Base-by-base conservation (phyloP, 768 basidiomycete species). In the Boletus vermiculosoides region DNA sequence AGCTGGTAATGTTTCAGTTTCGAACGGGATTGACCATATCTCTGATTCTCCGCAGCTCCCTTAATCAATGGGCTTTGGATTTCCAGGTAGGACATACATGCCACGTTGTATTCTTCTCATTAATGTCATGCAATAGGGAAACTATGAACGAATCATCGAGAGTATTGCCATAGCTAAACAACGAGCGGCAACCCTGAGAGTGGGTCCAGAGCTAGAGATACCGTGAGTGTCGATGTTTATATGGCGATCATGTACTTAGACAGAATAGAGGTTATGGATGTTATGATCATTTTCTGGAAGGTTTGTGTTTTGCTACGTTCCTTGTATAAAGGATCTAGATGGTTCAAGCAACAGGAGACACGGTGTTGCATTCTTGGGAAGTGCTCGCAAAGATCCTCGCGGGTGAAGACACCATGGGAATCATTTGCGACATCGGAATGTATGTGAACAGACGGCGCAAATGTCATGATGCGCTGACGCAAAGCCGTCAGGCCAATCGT, bases 361-460 rank as follows among this genome's bases (percentile, higher is more conserved):
- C 96, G 10, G 84, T 90, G 45, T 80, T 97, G 18, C 97, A 99
- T 73, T 95, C 97, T 2, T 98, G 95, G 96, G 95, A 99, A 74
- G 90, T 96, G 6, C 82, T 99, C 18, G 91, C 88, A n/a, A 90
- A 92, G 70, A 88, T 99, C 50, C 77, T 99, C 25, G 77, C 85
- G 8, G 87, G 87, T 1, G 89, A 91, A 31, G 88, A 86, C 25
- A 83, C 88, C 1, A 74, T 80, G 63, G 93, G 81, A n/a, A 97
- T 99, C 50, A 77, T 99, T 30, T 98, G 96, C 66, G 97, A 99
- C 73, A 83, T 98, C 42, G 97, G 97, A 62, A 98, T 99, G 97
- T 94, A 48, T 60, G 90, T 62, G 25, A 20, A 31, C 64, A 15
- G 3, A 30, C 22, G 12, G 6, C 8, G 11, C 10, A 9, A 30